These are phyloP conservation scores for Chrysanthemum seticuspe DNA, from an alignment of 129 eudicot species.

Conservation along the genomic window DNA sequence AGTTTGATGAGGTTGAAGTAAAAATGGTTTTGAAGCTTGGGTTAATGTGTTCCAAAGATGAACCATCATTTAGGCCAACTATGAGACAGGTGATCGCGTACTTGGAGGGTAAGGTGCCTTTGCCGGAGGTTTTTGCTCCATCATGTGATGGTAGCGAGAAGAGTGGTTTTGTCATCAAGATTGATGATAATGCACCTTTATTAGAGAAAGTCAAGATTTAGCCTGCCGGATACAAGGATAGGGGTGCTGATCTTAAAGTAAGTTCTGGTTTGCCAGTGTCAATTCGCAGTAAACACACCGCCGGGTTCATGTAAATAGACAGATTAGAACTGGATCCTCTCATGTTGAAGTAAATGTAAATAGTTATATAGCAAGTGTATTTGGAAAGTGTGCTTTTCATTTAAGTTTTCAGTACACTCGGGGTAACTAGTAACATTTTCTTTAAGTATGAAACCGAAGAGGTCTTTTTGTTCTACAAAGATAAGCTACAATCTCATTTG, in stretches of 20 bases:
- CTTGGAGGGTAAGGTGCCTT: conserved; percentile 30
- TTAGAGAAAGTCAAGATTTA: conserved; percentile 2
- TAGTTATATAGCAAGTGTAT: too few relatives aligned
- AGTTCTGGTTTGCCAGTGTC: neutral
- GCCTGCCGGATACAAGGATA: neutral
- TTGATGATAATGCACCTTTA: conserved; percentile 23
- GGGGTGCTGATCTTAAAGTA: conserved; percentile 3
- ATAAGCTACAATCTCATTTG: too few relatives aligned
- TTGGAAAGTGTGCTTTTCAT: too few relatives aligned
- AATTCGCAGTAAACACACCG: neutral
- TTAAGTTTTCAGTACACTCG: too few relatives aligned
- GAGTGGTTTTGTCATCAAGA: conserved; percentile 18
- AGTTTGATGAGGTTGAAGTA: conserved; percentile 38
- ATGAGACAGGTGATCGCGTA: conserved; percentile 43
- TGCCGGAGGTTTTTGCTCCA: conserved; percentile 30
- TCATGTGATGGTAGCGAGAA: conserved; percentile 20
- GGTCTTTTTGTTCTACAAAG: too few relatives aligned
- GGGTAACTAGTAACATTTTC: too few relatives aligned
- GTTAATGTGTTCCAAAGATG: conserved; percentile 47
- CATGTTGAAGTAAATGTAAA: too few relatives aligned
- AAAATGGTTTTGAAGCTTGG: conserved; percentile 52
- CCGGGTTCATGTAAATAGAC: neutral
- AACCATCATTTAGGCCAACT: conserved; percentile 34
- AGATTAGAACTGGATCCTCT: too few relatives aligned
- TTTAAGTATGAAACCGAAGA: too few relatives aligned